A percentile compares a stretch with the other conserved stretches of the same genome.
Evolutionary conservation across 1,284 basidiomycete genomes (phyloP).

Genomic region (Apiotrichum sp.): DNA sequence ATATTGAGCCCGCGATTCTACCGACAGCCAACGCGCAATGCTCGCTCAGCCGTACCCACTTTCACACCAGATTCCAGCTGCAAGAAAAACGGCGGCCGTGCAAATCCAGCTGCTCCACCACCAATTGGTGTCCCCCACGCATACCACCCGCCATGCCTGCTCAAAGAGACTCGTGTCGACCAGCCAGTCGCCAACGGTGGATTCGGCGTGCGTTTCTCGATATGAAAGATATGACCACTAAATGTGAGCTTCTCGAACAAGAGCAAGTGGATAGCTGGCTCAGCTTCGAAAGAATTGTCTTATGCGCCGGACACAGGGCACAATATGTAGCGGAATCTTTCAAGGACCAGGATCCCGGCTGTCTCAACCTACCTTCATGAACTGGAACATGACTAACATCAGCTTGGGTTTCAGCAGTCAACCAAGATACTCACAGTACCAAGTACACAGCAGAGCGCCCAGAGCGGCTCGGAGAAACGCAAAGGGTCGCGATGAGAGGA

Average conservation of each 20-base stretch:
- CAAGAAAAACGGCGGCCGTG: conserved; percentile 61
- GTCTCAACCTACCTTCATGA: conserved; percentile 49
- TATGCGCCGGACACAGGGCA: too few relatives aligned
- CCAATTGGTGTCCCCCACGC: conserved; percentile 55
- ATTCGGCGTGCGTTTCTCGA: conserved; percentile 29
- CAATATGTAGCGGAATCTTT: too few relatives aligned
- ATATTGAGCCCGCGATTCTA: too few relatives aligned
- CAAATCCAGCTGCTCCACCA: conserved; percentile 72
- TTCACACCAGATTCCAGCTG: conserved; percentile 56
- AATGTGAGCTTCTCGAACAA: background rate
- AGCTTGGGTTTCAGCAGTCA: conserved; percentile 37
- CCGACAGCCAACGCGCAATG: too few relatives aligned
- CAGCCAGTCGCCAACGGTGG: conserved; percentile 55
- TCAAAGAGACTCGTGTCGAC: conserved; percentile 58
- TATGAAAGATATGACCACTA: conserved; percentile 57
- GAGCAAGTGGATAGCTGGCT: too few relatives aligned
- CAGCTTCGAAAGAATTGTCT: too few relatives aligned
- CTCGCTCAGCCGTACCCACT: conserved; percentile 45
- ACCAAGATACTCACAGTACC: conserved; percentile 54
- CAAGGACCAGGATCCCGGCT: too few relatives aligned
- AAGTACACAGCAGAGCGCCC: conserved; percentile 48
- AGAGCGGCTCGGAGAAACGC: conserved; percentile 35
- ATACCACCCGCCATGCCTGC: conserved; percentile 56
- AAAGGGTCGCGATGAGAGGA: conserved; percentile 32
- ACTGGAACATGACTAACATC: conserved; percentile 41